Evolutionary conservation across 2,329 filamentous ascomycete genomes (phyloP), one percentile per base, ranked within the genome.

Genomic region (Cyclaneusma minus): DNA sequence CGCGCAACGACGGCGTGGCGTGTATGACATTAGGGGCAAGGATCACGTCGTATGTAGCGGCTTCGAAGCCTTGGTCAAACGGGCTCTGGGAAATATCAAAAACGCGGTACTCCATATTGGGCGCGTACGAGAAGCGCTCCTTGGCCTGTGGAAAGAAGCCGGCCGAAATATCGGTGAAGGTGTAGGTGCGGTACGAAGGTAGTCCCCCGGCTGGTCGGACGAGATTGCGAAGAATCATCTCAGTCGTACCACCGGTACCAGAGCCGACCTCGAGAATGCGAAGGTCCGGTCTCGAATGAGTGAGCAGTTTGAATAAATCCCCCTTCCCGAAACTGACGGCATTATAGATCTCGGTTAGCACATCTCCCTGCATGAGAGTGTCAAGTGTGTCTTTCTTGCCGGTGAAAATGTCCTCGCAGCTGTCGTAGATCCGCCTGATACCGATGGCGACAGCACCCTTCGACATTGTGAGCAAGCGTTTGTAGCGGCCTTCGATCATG

Each of bases 81-180:
- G 18, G 18, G 18, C 18, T 20, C 8, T 20, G 8, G 7, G 7
- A 7, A 11, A 20, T 20, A 11, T 20, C 11, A 7, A 20, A 11
- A 11, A 11, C 11, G 8, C 11, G 7, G 18, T 20, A 20, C 8
- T 20, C 11, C 18, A 20, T 20, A 11, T 7, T 20, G n/a, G n/a
- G n/a, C n/a, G n/a, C n/a, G n/a, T n/a, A n/a, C 8, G 18, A 7
- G 8, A 40, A 29, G 6, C 13, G 20, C 4, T 23, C 21, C 13
- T 33, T 33, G 1, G 51, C 51, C 7, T 41, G 34, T 13, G 43
- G 43, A 23, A 56, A 55, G 39, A 55, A 56, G 3, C 43, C 48
- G 2, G 46, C 23, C 3, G 35, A 37, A 7, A 44, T 33, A 26
- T 44, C 41, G 8, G 42, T 44, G 25, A 34, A 43, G 3, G 27